Evolutionary conservation across 331 rosid genomes (phyloP), one percentile per base, ranked within the genome.

Genomic region (Phaseolus coccineus): DNA sequence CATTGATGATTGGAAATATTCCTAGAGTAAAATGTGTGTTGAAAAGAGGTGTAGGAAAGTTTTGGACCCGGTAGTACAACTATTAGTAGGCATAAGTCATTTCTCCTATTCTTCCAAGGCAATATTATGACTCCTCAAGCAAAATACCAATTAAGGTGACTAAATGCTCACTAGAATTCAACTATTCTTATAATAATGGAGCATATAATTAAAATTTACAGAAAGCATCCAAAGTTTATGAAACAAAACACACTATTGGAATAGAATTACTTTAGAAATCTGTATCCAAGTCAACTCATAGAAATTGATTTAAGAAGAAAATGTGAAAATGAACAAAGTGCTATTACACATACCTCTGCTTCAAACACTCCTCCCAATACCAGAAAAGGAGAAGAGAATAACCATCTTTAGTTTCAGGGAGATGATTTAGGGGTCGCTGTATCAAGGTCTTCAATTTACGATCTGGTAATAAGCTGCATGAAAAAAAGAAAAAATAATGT

Each of bases 331-430:
- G 42, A 63, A 83, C 19, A 42, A 69, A 62, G 76, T 70, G 71
- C 35, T 40, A 40, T 46, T 7, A 24, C 31, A 62, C 46, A 46
- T 90, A 91, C 99, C 99, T 93, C 83, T 89, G 92, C 90, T 96
- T 96, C 92, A 96, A 83, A 84, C 96, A 93, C 65, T 96, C 99
- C 81, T 96, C 99, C 96, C 96, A 96, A 69, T 88, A 91, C 98
- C 99, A 96, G 73, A 93, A 87, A 53, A 96, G 94, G 33, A 96
- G 87, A 69, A 96, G 97, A 71, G 98, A 93, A 81, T 93, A 66
- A 33, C 99, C 99, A 78, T 96, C 99, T 79, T 90, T 96, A 59
- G 87, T 93, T 68, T 96, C 98, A 1, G 93, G 98, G 82, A 91
- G 53, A 73, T 80, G 85, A 81, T 90, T 85, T 51, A 96, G 63